These are phyloP conservation scores for Typha latifolia DNA, from an alignment of 176 grass and related monocot species.

Conservation along the genomic window DNA sequence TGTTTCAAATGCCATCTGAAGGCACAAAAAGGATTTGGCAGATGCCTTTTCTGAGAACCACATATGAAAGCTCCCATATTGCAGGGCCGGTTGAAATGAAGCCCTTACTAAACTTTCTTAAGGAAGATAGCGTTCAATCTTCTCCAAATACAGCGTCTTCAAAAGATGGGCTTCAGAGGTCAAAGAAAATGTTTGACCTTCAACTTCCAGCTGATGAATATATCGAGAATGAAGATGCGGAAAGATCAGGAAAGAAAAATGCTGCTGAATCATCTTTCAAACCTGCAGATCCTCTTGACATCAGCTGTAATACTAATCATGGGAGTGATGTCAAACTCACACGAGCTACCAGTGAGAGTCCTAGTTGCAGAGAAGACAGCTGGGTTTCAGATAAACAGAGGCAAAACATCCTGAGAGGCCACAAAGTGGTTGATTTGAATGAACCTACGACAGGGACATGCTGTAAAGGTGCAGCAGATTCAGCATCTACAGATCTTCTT, in stretches of 20 bases:
- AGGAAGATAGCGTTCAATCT: slow-evolving; percentile 66
- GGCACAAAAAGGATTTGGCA: slow-evolving; percentile 20
- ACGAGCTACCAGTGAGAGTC: slow-evolving; percentile 17
- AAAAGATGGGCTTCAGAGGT: slow-evolving; percentile 18
- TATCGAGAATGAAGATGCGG: slow-evolving; percentile 41
- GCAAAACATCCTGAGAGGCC: slow-evolving; percentile 16
- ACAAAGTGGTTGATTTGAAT: slow-evolving; percentile 50
- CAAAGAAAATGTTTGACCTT: slow-evolving; percentile 47
- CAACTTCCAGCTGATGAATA: slow-evolving; percentile 46
- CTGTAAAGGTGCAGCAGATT: slow-evolving; percentile 20
- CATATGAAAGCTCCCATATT: slow-evolving; percentile 19
- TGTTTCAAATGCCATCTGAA: slow-evolving; percentile 27
- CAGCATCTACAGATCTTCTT: slow-evolving; percentile 18
- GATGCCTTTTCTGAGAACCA: slow-evolving; percentile 13
- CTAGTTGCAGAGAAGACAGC: slow-evolving; percentile 20
- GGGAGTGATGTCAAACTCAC: slow-evolving; percentile 29
- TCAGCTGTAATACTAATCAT: slow-evolving; percentile 12
- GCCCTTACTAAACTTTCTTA: slow-evolving; percentile 47
- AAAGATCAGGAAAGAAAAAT: slow-evolving; percentile 26
- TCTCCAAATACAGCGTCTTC: slow-evolving; percentile 46
- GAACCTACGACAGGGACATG: slow-evolving; percentile 32
- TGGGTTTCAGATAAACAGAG: slow-evolving; percentile 23
- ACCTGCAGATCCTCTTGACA: slow-evolving; percentile 38
- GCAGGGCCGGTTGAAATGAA: slow-evolving; percentile 29
- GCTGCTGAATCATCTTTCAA: slow-evolving; percentile 14